Percentiles rank a stretch among this genome's conserved stretches.
phyloP scores from a whole-genome alignment of 805 yeast genomes.

The Monosporozyma aerobia region DNA sequence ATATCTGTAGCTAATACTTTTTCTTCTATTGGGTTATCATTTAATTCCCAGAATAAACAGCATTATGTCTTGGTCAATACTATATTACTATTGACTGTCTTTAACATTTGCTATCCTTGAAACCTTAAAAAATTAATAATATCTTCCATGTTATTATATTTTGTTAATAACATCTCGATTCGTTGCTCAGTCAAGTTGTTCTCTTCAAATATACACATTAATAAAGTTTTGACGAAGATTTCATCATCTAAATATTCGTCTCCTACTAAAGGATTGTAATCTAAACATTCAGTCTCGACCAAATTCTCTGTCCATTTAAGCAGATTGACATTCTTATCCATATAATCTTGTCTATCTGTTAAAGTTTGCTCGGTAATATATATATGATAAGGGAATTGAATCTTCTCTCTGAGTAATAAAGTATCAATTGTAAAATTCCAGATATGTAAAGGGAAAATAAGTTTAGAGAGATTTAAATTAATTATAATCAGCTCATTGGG shows the following conservation, averaged over 20 bases:
- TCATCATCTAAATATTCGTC: conserved; percentile 1
- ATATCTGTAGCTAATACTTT: conserved; percentile 17
- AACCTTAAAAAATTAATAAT: not conserved
- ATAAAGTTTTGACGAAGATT: conserved; percentile 1
- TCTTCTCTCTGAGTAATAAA: not conserved
- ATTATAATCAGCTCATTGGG: not conserved
- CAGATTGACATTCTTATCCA: conserved; percentile 1
- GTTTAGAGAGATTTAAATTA: conserved; percentile 4
- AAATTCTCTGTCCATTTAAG: not conserved
- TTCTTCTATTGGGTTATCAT: conserved; percentile 19
- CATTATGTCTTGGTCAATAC: not conserved
- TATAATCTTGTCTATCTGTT: conserved; percentile 7
- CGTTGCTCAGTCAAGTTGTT: conserved; percentile 3
- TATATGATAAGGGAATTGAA: not conserved
- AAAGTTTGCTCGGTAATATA: conserved; percentile 6
- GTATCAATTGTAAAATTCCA: conserved; percentile 6
- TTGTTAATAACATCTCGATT: conserved; percentile 2
- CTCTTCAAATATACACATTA: conserved; percentile 3
- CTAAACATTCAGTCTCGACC: not conserved
- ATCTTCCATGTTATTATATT: conserved; percentile 2
- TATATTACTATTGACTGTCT: not conserved
- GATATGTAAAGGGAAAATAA: conserved; percentile 3
- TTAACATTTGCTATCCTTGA: not conserved
- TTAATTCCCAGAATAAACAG: not conserved
- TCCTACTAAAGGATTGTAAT: not conserved